These are phyloP conservation scores for Termitomyces sp. DNA, from an alignment of 768 basidiomycete species.

Conservation along the genomic window DNA sequence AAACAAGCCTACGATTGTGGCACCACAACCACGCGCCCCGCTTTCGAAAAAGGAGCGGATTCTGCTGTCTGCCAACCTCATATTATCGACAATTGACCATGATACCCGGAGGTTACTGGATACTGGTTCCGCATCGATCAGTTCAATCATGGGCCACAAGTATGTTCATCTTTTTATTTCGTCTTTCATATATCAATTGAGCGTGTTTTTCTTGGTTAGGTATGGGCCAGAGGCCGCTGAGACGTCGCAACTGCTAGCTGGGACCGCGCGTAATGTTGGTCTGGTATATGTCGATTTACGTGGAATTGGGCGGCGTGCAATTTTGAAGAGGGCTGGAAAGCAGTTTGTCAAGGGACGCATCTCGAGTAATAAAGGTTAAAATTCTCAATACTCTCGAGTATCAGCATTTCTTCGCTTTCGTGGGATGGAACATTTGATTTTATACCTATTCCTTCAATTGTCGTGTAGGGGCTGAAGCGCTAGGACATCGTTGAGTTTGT, in stretches of 20 bases:
- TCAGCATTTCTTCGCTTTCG: not conserved
- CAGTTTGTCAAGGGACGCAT: slow-evolving; percentile 42
- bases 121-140: slow-evolving; percentile 40
- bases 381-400: not conserved
- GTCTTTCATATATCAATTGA: not conserved
- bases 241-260: slow-evolving; percentile 53
- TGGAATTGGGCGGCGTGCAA: slow-evolving; percentile 65
- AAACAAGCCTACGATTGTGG: not conserved
- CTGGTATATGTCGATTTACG: slow-evolving; percentile 74
- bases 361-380: slow-evolving; percentile 3
- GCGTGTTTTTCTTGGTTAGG: slow-evolving; percentile 19
- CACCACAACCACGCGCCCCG: slow-evolving; percentile 17
- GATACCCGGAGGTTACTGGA: slow-evolving; percentile 51
- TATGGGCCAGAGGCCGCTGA: slow-evolving; percentile 64
- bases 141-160: slow-evolving; percentile 53
- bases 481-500: not conserved
- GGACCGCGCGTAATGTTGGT: slow-evolving; percentile 65
- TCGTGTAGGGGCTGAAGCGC: not conserved
- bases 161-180: slow-evolving; percentile 20
- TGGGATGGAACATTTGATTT: not conserved
- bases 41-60: slow-evolving; percentile 43
- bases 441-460: not conserved
- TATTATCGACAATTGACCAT: slow-evolving; percentile 59
- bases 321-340: slow-evolving; percentile 60
- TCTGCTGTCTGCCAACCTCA: slow-evolving; percentile 59